Evolutionary conservation across 2,329 filamentous ascomycete genomes (phyloP), one percentile per base, ranked within the genome.

Genomic region (Orbilia blumenaviensis): DNA sequence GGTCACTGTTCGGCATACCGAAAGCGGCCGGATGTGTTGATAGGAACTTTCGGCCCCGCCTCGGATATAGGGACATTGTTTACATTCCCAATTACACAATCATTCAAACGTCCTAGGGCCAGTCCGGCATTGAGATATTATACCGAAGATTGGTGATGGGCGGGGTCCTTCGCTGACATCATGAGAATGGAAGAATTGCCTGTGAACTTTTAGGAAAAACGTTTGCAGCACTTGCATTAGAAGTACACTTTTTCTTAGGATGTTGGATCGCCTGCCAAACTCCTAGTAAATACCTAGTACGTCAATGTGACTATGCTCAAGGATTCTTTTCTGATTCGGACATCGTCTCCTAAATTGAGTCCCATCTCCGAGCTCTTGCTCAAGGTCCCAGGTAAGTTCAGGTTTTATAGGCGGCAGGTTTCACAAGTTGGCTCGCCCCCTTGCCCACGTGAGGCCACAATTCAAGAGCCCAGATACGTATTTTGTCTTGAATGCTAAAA

Each of bases 1-100:
- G 64, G 72, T 68, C 64, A 67, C 60, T 76, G 38, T 68, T 76
- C 72, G 72, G 72, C 58, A 60, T 76, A 54, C 72, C 72, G 72
- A 76, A 76, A 67, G 46, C 27, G 29, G 56, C 27, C 62, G 56
- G 54, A 67, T 66, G 62, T 54, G 62, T 54, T 74, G 62, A 61
- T 38, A 48, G 58, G 46, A 60, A 54, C 10, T 34, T 21, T 36
- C 62, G 71, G 38, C 63, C 23, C 63, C 34, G 54, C 52, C 52
- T 68, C 71, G 63, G 71, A 58, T 48, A 12, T 42, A n/a, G n/a
- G n/a, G n/a, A n/a, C n/a, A n/a, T 34, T 32, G 50, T 16, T 36
- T 27, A 38, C 46, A 38, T 29, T 32, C n/a, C 34, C 14, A 14
- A 25, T 41, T 38, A 18, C 44, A 41, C 61, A 23, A 27, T 48